Percentiles rank a stretch among this genome's conserved stretches.
Evolutionary conservation across 768 basidiomycete genomes (phyloP).

Genomic region (Terana coerulea): DNA sequence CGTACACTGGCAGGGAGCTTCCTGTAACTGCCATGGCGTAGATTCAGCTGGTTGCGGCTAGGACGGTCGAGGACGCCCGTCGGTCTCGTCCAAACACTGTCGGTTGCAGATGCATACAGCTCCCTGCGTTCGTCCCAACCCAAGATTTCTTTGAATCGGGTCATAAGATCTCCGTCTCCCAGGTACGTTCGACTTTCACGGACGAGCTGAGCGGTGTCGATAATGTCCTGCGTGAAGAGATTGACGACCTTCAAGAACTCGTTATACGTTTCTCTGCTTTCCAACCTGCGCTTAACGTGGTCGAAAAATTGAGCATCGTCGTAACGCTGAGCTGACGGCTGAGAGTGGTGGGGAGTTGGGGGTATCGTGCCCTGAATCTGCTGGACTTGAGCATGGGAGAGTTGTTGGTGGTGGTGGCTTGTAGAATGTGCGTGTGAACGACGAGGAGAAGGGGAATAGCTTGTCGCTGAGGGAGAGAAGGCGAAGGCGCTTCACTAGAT

Average conservation of each 20-base stretch:
- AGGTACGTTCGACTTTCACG: conserved; percentile 76
- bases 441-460: conserved; percentile 26
- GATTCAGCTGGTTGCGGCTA: conserved; percentile 61
- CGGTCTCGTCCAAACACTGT: conserved; percentile 28
- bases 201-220: conserved; percentile 81
- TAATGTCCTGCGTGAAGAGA: conserved; percentile 90
- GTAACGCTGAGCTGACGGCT: conserved; percentile 18
- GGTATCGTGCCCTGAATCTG: conserved; percentile 2
- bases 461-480: conserved; percentile 25
- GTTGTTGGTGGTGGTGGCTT: conserved; percentile 7
- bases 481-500: conserved; percentile 22
- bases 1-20: conserved; percentile 75
- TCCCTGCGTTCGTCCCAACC: conserved; percentile 79
- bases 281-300: conserved; percentile 71
- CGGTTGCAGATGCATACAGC: conserved; percentile 24
- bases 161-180: conserved; percentile 72
- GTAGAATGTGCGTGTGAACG: conserved; percentile 16
- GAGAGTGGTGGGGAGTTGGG: conserved; percentile 8
- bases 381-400: conserved; percentile 7
- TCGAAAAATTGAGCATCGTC: conserved; percentile 88
- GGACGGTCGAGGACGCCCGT: conserved; percentile 34
- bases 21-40: conserved; percentile 87
- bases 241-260: conserved; percentile 96
- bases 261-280: conserved; percentile 76
- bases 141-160: conserved; percentile 79